Conservation (phyloP, 768 basidiomycete species). For the Kwoniella bestiolae region DNA sequence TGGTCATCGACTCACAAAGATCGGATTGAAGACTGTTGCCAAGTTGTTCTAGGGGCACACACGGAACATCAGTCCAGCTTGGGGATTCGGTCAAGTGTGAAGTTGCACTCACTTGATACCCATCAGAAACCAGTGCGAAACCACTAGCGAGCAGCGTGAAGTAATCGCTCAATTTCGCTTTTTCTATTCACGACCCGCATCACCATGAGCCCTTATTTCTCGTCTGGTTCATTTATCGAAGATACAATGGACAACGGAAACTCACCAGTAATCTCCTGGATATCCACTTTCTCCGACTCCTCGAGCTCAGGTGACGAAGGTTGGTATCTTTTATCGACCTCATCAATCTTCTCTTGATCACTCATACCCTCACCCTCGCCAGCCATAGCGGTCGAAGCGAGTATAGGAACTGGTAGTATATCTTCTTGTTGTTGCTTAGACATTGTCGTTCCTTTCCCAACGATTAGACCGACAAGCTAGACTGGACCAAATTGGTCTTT, state of each 20-base stretch:
- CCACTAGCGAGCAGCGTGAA: constrained; percentile 42
- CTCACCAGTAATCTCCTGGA: constrained; percentile 12
- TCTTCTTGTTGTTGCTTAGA: no score
- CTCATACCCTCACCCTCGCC: neutral
- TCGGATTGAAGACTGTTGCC: constrained; percentile 39
- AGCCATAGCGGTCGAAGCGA: neutral
- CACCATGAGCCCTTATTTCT: no score
- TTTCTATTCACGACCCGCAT: neutral
- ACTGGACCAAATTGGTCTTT: no score
- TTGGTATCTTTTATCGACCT: no score
- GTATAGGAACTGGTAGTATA: neutral
- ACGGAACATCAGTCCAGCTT: no score
- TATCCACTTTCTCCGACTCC: neutral
- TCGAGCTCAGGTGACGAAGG: neutral
- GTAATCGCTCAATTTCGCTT: constrained; percentile 39
- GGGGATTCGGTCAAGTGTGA: neutral
- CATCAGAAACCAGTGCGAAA: constrained; percentile 45
- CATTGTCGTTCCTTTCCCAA: no score
- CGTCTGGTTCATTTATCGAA: neutral
- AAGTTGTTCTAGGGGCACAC: constrained; percentile 45
- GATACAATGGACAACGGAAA: neutral
- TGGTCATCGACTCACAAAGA: constrained; percentile 28
- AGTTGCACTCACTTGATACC: constrained; percentile 27
- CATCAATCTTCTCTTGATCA: no score
- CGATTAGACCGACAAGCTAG: no score